Evolutionary conservation across 1,139 yeast genomes (phyloP), one percentile per base, ranked within the genome.

Genomic region (Scheffersomyces quercinus): DNA sequence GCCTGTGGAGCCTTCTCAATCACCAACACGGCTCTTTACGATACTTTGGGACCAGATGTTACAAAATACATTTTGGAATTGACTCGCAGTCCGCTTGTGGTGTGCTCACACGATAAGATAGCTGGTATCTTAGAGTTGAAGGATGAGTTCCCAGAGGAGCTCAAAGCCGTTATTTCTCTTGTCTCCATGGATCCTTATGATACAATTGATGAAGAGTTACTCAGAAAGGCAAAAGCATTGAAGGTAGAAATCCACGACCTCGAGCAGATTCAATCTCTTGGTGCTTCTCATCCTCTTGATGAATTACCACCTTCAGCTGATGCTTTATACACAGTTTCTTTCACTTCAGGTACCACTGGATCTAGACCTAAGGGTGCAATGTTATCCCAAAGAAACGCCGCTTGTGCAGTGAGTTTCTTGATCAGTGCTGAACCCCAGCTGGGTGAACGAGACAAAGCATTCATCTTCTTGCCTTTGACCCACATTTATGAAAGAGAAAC

Each of bases 321-420:
- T 8, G 56, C 71, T 1, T 45, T 68, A 28, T 71, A 59, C 47
- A 68, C 77, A 30, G 67, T 72, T 38, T 68, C 73, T 35, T 71
- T 69, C 45, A 71, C 76, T 15, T 68, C 74, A 2, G 77, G 77
- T 14, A 71, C 77, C 8, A 69, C 75, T 5, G 77, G 77, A 2
- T 51, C 70, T 5, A 59, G 61, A 35, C 75, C 77, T 9, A 71
- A 70, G 51, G 77, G 77, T 2, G 76, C 69, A 4, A 50, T 65
- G 46, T 56, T 71, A 35, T 52, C 67, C 5, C 75, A 71, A 13
- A 46, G 48, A n/a, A 59, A 59, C 37, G 65, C 66, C 3, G 59
- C 57, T 4, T 59, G 71, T 3, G 66, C 66, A 1, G 51, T 64
- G 14, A 43, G 60, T 1, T 58, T 60, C 15, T 45, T 59, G 20